Conservation (phyloP, 768 basidiomycete genomes). For the Mycena chlorophos region DNA sequence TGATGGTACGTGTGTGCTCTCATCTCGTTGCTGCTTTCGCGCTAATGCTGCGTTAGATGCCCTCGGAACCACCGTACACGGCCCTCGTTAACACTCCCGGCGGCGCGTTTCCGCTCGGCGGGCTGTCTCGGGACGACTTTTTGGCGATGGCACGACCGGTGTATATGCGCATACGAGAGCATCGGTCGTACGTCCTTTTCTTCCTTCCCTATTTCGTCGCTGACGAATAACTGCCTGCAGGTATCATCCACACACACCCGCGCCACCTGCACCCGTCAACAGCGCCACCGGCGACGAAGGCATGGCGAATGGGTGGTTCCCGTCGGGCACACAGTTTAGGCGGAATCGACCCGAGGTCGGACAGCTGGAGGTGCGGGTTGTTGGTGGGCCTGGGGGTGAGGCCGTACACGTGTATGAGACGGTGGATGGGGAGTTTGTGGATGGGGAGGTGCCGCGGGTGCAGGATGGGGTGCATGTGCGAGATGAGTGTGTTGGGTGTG, state of each 20-base stretch:
- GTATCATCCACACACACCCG: slow-evolving; percentile 6
- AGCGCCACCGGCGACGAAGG: slow-evolving; percentile 33
- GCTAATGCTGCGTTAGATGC: slow-evolving; percentile 26
- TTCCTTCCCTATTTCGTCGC: neutral
- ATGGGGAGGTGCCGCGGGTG: slow-evolving; percentile 7
- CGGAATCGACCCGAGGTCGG: neutral
- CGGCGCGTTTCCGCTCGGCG: slow-evolving; percentile 18
- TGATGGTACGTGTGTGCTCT: slow-evolving; percentile 30
- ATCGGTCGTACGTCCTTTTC: slow-evolving; percentile 42
- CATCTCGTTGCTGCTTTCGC: neutral
- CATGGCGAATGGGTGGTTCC: slow-evolving; percentile 44
- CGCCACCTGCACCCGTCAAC: slow-evolving; percentile 8
- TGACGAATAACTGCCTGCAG: neutral
- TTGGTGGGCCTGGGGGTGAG: neutral
- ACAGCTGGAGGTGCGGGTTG: slow-evolving; percentile 8
- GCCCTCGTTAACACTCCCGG: slow-evolving; percentile 21
- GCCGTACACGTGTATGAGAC: slow-evolving; percentile 10
- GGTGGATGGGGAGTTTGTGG: neutral
- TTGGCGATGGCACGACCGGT: slow-evolving; percentile 38
- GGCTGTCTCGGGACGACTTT: slow-evolving; percentile 25
- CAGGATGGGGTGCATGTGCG: slow-evolving; percentile 7
- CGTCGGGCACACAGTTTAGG: slow-evolving; percentile 11
- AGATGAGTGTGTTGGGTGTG: slow-evolving; percentile 15
- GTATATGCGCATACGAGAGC: slow-evolving; percentile 48
- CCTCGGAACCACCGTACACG: slow-evolving; percentile 30